These are phyloP conservation scores for Mucor velutinosus DNA, from an alignment of 371 early-diverging fungal genomes.

Conservation along the genomic window DNA sequence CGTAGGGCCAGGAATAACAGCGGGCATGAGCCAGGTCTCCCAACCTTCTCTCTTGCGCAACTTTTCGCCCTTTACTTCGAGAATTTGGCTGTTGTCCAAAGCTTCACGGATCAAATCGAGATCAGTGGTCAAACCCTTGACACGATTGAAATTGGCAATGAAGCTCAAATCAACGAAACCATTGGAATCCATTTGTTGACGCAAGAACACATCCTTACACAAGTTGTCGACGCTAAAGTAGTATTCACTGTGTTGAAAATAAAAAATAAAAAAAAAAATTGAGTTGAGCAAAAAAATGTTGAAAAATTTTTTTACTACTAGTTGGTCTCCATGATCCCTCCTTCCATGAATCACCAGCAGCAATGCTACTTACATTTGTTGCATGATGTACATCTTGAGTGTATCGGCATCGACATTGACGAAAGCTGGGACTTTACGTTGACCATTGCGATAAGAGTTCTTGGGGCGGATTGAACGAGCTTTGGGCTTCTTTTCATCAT, in stretches of 20 bases:
- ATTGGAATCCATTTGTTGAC: slow-evolving; percentile 83
- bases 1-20: slow-evolving; percentile 23
- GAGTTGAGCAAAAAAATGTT: background rate
- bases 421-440: slow-evolving; percentile 44
- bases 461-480: slow-evolving; percentile 20
- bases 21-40: slow-evolving; percentile 74
- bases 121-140: slow-evolving; percentile 74
- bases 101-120: slow-evolving; percentile 63
- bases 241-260: slow-evolving; percentile 62
- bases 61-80: slow-evolving; percentile 63
- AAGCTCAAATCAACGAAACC: slow-evolving; percentile 78
- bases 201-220: slow-evolving; percentile 91
- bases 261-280: background rate
- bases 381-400: slow-evolving; percentile 59
- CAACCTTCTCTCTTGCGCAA: slow-evolving; percentile 76
- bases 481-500: slow-evolving; percentile 23
- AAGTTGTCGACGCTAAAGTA: slow-evolving; percentile 96
- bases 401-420: slow-evolving; percentile 55
- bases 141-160: slow-evolving; percentile 86
- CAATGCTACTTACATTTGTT: slow-evolving; percentile 54
- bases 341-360: too few relatives aligned
- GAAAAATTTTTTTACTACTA: slow-evolving; percentile 4
- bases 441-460: slow-evolving; percentile 21
- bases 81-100: slow-evolving; percentile 52
- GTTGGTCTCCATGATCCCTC: background rate